Conservation (phyloP, 1,284 basidiomycete genomes). For the Phylloporus sp. region DNA sequence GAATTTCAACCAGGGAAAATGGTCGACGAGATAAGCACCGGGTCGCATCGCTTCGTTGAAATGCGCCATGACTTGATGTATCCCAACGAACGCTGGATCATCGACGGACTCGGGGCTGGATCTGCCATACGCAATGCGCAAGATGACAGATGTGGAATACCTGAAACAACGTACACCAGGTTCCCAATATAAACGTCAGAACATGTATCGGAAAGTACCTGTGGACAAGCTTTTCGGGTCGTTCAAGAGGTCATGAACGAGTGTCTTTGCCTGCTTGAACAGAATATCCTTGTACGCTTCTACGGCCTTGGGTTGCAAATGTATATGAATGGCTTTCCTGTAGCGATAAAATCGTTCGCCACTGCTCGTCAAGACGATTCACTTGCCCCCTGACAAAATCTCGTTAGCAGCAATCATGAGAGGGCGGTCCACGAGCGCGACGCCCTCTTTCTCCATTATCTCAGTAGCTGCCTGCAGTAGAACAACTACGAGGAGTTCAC, state of each 20-base stretch:
- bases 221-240: constrained; percentile 39
- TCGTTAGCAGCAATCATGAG: constrained; percentile 38
- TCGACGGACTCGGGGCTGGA: constrained; percentile 54
- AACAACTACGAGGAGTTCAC: background rate
- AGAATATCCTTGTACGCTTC: constrained; percentile 48
- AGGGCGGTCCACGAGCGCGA: constrained; percentile 44
- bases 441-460: constrained; percentile 49
- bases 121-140: constrained; percentile 73
- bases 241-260: constrained; percentile 49
- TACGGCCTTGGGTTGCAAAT: constrained; percentile 47
- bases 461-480: constrained; percentile 39
- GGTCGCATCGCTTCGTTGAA: constrained; percentile 62
- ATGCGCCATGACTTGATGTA: constrained; percentile 57
- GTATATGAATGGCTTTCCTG: constrained; percentile 47
- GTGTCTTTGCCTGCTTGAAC: constrained; percentile 41
- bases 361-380: constrained; percentile 29
- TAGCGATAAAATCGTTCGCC: constrained; percentile 42
- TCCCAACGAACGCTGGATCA: constrained; percentile 64
- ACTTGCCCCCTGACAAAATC: constrained; percentile 39
- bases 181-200: background rate
- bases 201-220: constrained; percentile 30
- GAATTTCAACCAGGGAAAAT: constrained; percentile 61
- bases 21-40: constrained; percentile 66
- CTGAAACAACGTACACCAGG: constrained; percentile 40
- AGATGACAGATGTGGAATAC: constrained; percentile 69